Base-by-base conservation (phyloP, 1,139 yeast species). In the Kodamaea suecica region DNA sequence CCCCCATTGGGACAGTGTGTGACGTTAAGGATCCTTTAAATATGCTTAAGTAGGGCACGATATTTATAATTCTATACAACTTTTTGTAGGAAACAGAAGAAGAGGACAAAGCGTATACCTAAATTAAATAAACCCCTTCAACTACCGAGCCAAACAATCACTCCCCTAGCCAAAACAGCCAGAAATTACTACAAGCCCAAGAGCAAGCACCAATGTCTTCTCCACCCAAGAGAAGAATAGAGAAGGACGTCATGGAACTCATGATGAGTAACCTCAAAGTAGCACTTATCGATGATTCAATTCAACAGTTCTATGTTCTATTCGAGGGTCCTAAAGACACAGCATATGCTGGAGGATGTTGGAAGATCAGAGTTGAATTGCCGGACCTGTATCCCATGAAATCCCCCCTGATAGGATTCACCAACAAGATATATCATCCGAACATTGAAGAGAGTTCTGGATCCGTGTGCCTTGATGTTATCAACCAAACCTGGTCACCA, bases 401-500 rank as follows among this genome's bases (percentile, higher is more conserved):
- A 55, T 85, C 95, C 7, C 98, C 98, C 10, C 87, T 96, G 11
- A 88, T 92, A 45, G 97, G 97, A 3, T 92, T 92, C 56, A 80
- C 80, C 38, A 92, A 90, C 59, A 85, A 83, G 57, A 90, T 92
- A 21, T 90, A 79, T 59, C 98, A 92, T 55, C 98, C 98, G 5
- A 92, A 92, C 55, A 85, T 86, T 41, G 95, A 86, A 52, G 92
- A 86, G 54, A 73, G 79, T 19, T 83, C 95, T 3, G 98, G 98
- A 0, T 81, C 95, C 0, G 97, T 92, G 10, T 92, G 98, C 61
- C 76, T 92, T 40, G 98, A 92, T 55, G 98, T 92, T 23, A 90
- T 92, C 47, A 92, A 92, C 59, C 97, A 92, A 55, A 88, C 97
- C 1, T 92, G 98, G 98, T 84, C 95, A 29, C 98, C 98, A 2